Base-by-base conservation (phyloP, 345 rosid genomes). In the Carallia brachiata region DNA sequence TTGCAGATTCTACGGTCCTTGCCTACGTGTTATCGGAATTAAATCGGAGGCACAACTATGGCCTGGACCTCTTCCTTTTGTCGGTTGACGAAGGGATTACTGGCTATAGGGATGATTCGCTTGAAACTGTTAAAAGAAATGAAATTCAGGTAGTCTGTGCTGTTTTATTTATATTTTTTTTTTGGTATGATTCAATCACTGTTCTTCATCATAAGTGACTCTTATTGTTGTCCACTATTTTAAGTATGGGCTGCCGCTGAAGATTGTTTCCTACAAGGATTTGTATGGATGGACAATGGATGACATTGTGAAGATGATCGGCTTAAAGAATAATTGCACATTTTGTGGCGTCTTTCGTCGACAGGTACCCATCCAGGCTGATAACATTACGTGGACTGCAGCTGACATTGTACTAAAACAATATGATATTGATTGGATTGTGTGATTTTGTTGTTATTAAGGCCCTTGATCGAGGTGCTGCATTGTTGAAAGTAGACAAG, bases 231-330 rank as follows among this genome's bases (percentile, higher is more conserved):
- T 63, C 50, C 60, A 15, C 39, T 62, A 1, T 66, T 36, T 44
- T 40, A 79, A 94, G 98, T 94, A 94, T 82, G 96, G 89, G 6
- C 77, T 94, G 74, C 97, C 98, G 6, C 84, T 94, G 30, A 80
- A 88, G 84, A 87, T 91, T 62, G 89, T 92, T 73, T 91, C 98
- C 15, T 94, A 94, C 87, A 91, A 91, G 86, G 97, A 94, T 77
- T 82, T 94, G 56, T 94, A 94, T 78, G 98, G 98, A 75, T 91
- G 98, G 98, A 94, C 98, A 1, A 94, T 91, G 98, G 98, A 94
- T 62, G 98, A 94, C 77, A 91, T 94, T 75, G 98, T 94, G 53
- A 90, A 89, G 83, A 86, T 90, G 89, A 94, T 94, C 18, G 97
- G 97, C 61, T 60, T 94, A 59, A 94, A 94, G 87, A 94, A 94